These are phyloP conservation scores for Carex parvula DNA, from an alignment of 176 grass and related monocot genomes.

Conservation along the genomic window DNA sequence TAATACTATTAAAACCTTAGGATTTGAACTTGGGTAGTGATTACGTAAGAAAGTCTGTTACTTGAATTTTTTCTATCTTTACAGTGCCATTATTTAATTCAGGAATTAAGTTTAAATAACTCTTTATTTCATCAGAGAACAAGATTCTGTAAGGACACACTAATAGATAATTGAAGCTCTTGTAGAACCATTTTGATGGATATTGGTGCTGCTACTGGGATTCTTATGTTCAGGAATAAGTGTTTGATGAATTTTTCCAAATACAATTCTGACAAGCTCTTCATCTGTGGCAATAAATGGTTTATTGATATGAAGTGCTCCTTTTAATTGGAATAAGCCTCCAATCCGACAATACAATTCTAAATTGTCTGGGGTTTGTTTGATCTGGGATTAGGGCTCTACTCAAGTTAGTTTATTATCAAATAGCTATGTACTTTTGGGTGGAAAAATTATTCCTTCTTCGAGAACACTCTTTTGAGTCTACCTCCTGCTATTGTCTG, in stretches of 20 bases:
- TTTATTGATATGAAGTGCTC: constrained; percentile 10
- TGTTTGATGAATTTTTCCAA: background rate
- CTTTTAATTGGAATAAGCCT: background rate
- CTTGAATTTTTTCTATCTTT: background rate
- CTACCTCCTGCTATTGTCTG: background rate
- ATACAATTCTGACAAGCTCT: background rate
- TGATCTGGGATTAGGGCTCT: background rate
- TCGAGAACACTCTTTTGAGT: background rate
- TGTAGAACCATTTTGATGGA: background rate
- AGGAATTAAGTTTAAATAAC: background rate
- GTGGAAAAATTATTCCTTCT: background rate
- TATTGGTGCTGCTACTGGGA: background rate
- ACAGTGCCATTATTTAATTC: constrained; percentile 5
- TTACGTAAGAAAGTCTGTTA: background rate
- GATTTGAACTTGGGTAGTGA: background rate
- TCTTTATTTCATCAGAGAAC: background rate
- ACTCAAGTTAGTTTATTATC: background rate
- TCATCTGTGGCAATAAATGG: background rate
- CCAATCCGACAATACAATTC: background rate
- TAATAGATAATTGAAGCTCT: background rate
- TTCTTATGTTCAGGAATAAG: background rate
- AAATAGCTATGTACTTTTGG: background rate
- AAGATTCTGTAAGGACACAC: background rate
- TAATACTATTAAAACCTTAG: background rate
- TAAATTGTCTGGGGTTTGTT: background rate